Base-by-base conservation (phyloP, 345 rosid genomes). In the Excoecaria agallocha region DNA sequence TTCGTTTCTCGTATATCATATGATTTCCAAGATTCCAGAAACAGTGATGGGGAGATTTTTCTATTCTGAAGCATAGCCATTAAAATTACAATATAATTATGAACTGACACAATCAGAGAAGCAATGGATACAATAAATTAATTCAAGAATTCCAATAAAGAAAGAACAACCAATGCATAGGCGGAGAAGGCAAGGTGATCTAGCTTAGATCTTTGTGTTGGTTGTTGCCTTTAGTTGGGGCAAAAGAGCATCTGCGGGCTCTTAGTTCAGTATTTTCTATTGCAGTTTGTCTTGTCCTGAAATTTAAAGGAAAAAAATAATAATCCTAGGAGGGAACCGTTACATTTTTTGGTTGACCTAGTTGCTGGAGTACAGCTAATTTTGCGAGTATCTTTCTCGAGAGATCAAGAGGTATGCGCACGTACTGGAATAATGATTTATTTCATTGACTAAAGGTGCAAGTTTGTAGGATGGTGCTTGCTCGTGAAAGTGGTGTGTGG, bases 121-220 rank as follows among this genome's bases (percentile, higher is more conserved):
- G 30, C 30, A 30, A 30, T 30, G 30, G 30, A 30, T 30, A 30
- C 2, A 30, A 30, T 30, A 30, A 30, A 30, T 30, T 30, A 30
- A 30, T 30, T 30, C 30, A 30, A 30, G 30, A 30, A 30, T 30
- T 30, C 30, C 30, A 30, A 30, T 30, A 30, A 30, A 30, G 30
- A 30, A n/a, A n/a, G n/a, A n/a, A n/a, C n/a, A 6, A 16, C n/a
- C 2, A 54, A 30, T 30, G 30, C 30, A 30, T 30, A 30, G 30
- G 30, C 30, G 2, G 1, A 30, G 30, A 30, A 54, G 51, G 74
- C 84, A 73, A n/a, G 45, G 49, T 41, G 78, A 73, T 70, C 73
- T 3, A 51, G 22, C 67, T 64, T 80, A 59, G 77, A 77, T 78
- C 64, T 57, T 52, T 10, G 72, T 69, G 48, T 54, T 54, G 48